Conservation (phyloP, 169 alveolate species). For the Theileria orientalis region DNA sequence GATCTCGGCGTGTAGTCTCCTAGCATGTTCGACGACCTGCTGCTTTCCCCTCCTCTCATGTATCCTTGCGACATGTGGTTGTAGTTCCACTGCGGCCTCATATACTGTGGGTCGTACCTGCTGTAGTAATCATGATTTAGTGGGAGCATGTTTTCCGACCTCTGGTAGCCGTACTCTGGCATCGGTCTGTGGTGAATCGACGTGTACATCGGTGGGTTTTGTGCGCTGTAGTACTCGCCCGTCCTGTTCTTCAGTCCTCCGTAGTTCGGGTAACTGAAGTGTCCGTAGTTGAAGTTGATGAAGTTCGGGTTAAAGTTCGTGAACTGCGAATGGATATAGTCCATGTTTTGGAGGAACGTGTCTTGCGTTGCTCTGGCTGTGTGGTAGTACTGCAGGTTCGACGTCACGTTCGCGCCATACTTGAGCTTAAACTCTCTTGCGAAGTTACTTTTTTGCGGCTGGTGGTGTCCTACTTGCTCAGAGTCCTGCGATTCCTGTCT, state of each 20-base stretch:
- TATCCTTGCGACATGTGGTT: not conserved
- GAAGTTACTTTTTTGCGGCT: not conserved
- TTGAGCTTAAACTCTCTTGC: conserved; percentile 3
- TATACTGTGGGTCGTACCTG: not conserved
- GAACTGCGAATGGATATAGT: conserved; percentile 13
- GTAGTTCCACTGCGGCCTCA: not conserved
- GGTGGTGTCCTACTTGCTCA: not conserved
- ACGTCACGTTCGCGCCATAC: not conserved
- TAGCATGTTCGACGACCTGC: not conserved
- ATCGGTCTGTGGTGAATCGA: not conserved
- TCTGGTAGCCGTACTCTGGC: conserved; percentile 1
- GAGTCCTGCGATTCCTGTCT: not conserved
- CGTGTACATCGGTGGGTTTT: conserved; percentile 9
- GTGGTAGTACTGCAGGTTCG: not conserved
- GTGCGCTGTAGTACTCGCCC: not conserved
- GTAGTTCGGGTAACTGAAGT: not conserved
- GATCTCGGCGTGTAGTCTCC: not conserved
- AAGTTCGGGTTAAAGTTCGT: not conserved
- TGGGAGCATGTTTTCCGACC: not conserved
- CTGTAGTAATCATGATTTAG: not conserved
- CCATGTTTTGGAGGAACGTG: conserved; percentile 6
- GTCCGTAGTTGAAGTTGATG: conserved; percentile 7
- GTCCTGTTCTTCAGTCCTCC: not conserved
- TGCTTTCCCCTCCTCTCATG: not conserved
- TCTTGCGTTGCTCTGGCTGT: not conserved